Percentiles rank a stretch among this genome's conserved stretches.
These are phyloP conservation scores for Aspergillus ostianus DNA, from an alignment of 495 filamentous ascomycete genomes.

Conservation along the genomic window DNA sequence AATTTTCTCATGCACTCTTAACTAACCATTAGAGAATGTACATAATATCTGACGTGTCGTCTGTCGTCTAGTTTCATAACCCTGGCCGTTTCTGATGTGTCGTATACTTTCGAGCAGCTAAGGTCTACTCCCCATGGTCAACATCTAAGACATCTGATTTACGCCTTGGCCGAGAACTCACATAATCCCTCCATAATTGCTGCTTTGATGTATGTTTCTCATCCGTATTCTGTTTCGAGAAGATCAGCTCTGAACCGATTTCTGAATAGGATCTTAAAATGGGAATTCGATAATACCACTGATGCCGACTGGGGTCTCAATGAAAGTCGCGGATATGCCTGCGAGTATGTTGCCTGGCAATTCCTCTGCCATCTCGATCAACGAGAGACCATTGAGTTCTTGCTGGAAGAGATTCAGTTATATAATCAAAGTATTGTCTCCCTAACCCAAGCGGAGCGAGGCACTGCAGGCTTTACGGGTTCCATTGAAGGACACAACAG, in stretches of 20 bases:
- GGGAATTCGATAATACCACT: slow-evolving; percentile 61
- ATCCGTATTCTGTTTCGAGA: too few species aligned
- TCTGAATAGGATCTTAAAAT: slow-evolving; percentile 67
- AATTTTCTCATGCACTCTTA: background rate
- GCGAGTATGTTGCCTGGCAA: slow-evolving; percentile 90
- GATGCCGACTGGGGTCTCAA: slow-evolving; percentile 69
- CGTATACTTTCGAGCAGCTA: slow-evolving; percentile 78
- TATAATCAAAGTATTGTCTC: slow-evolving; percentile 17
- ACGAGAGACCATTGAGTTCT: slow-evolving; percentile 76
- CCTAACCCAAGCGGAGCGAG: slow-evolving; percentile 28
- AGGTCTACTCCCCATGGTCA: slow-evolving; percentile 64
- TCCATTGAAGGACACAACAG: slow-evolving; percentile 6
- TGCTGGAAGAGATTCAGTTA: slow-evolving; percentile 71
- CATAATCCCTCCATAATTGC: slow-evolving; percentile 75
- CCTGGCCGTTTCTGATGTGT: slow-evolving; percentile 59
- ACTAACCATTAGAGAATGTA: background rate
- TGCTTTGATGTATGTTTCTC: slow-evolving; percentile 65
- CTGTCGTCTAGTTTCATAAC: slow-evolving; percentile 56
- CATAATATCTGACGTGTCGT: slow-evolving; percentile 1
- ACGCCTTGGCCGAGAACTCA: slow-evolving; percentile 59
- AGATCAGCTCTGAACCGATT: slow-evolving; percentile 1
- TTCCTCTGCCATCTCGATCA: slow-evolving; percentile 78
- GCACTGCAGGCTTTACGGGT: slow-evolving; percentile 16
- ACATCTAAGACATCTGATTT: slow-evolving; percentile 61
- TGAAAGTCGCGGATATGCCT: slow-evolving; percentile 76